These are phyloP conservation scores for Sporothrix mexicana DNA, from an alignment of 2,329 filamentous ascomycete genomes.

Conservation along the genomic window DNA sequence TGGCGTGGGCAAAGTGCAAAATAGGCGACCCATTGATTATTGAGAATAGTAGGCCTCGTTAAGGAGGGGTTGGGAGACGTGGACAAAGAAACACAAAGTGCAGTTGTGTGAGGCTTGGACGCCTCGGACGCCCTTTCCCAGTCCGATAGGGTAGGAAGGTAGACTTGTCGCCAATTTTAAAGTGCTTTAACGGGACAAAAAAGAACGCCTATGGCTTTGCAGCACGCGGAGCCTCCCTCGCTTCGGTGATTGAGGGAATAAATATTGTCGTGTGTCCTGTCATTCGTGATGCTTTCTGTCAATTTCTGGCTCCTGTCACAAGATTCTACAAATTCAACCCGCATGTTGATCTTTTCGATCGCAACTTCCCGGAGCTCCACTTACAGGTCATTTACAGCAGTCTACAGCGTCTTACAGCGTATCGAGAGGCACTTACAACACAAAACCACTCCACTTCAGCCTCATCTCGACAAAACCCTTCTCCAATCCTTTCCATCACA, in stretches of 20 bases:
- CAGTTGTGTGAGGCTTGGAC: conserved; percentile 1
- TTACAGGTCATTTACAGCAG: background rate
- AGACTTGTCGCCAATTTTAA: background rate
- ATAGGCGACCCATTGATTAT: conserved; percentile 5
- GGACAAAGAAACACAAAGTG: conserved; percentile 17
- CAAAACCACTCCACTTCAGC: background rate
- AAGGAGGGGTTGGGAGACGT: background rate
- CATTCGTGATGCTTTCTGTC: background rate
- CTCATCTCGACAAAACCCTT: background rate
- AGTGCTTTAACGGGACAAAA: background rate
- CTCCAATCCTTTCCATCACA: background rate
- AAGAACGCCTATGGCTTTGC: conserved; percentile 6
- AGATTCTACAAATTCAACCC: background rate
- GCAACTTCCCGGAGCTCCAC: background rate
- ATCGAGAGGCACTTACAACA: background rate
- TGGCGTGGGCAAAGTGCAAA: background rate
- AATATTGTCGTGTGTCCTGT: conserved; percentile 14
- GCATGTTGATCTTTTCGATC: background rate
- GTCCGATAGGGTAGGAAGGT: background rate
- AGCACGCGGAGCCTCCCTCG: background rate
- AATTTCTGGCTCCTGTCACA: background rate
- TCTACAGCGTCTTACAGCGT: background rate
- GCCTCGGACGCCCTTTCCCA: background rate
- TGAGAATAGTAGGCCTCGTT: background rate
- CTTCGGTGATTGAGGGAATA: background rate